Evolutionary conservation across 176 grass and related monocot genomes (phyloP).

Genomic region (Tuctoria greenei): DNA sequence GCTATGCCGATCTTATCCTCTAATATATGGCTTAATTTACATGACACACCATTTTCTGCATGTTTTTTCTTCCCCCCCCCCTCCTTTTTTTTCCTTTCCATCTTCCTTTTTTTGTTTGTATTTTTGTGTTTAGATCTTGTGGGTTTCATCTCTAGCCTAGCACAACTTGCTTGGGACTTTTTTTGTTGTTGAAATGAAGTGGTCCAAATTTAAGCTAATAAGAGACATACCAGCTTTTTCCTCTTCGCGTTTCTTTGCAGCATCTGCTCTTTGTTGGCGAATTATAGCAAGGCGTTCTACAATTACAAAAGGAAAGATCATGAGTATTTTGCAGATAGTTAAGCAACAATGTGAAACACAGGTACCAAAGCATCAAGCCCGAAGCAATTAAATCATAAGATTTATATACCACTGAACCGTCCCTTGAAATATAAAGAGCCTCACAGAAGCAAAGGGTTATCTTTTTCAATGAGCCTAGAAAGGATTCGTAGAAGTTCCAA

Average conservation of each 20-base stretch:
- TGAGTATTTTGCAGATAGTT: not conserved
- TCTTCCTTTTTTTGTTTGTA: no score
- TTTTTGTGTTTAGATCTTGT: no score
- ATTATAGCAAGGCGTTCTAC: conserved; percentile 72
- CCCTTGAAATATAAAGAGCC: not conserved
- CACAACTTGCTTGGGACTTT: no score
- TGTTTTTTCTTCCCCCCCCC: no score
- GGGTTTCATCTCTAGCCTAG: no score
- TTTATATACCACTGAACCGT: not conserved
- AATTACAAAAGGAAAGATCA: conserved; percentile 27
- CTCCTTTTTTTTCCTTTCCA: no score
- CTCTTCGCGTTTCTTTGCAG: conserved; percentile 80
- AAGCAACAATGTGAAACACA: not conserved
- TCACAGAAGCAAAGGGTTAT: not conserved
- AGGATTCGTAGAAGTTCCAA: not conserved
- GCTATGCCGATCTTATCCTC: not conserved
- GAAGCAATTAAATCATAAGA: conserved; percentile 1
- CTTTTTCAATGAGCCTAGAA: not conserved
- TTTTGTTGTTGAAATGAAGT: not conserved
- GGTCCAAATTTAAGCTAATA: not conserved
- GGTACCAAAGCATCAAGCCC: not conserved
- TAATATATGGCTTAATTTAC: not conserved
- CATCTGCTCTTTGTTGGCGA: conserved; percentile 74
- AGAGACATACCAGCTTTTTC: conserved; percentile 71
- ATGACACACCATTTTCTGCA: not conserved